Evolutionary conservation across 1,284 basidiomycete species (phyloP).

Genomic region (Pseudozyma thailandica): DNA sequence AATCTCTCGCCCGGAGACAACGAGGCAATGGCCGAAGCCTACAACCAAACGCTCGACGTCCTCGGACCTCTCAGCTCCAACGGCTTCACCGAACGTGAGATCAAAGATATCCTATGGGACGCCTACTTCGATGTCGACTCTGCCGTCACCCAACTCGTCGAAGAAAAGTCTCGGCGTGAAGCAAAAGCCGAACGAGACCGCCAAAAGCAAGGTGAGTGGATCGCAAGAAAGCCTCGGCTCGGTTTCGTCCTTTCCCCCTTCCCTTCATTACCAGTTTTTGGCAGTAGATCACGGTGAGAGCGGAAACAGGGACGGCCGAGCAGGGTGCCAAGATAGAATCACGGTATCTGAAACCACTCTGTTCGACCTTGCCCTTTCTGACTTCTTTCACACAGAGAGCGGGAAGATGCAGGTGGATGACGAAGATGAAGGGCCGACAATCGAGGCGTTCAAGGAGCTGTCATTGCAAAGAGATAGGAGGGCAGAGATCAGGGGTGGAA

Average conservation of each 20-base stretch:
- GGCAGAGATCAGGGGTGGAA: constrained; percentile 33
- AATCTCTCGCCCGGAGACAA: constrained; percentile 58
- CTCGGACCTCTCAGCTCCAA: constrained; percentile 52
- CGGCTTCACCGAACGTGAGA: constrained; percentile 68
- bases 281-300: constrained; percentile 10
- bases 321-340: constrained; percentile 9
- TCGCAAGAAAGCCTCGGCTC: constrained; percentile 10
- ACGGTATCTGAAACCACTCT: constrained; percentile 18
- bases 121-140: constrained; percentile 86
- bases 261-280: constrained; percentile 6
- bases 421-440: constrained; percentile 23
- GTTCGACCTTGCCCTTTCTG: constrained; percentile 4
- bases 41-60: constrained; percentile 48
- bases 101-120: constrained; percentile 87
- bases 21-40: constrained; percentile 53
- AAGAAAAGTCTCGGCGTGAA: constrained; percentile 56
- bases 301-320: constrained; percentile 19
- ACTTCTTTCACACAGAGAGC: constrained; percentile 21
- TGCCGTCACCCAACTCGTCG: constrained; percentile 76
- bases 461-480: constrained; percentile 33
- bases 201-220: constrained; percentile 52
- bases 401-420: constrained; percentile 24
- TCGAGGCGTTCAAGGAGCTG: constrained; percentile 74
- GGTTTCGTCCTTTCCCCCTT: constrained; percentile 26
- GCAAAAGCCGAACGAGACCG: constrained; percentile 50